Conservation (phyloP, 768 basidiomycete species). For the Calocera viscosa region DNA sequence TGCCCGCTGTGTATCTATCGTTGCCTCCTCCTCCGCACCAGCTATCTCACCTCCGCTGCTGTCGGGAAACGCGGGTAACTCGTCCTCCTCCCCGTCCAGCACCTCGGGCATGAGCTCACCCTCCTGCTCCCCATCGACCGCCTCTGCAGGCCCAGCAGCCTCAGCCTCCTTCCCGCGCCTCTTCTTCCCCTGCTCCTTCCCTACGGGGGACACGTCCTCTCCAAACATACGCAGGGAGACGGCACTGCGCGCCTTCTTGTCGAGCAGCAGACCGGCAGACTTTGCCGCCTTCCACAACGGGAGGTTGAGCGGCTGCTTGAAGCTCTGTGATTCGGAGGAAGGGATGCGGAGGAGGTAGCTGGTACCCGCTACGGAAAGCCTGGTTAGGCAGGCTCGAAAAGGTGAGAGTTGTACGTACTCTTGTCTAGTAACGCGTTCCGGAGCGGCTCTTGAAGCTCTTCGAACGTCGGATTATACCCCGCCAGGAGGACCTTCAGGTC, state of each 20-base stretch:
- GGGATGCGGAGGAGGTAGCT: constrained; percentile 62
- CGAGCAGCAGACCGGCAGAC: constrained; percentile 82
- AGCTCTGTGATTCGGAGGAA: constrained; percentile 44
- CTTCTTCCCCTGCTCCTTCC: constrained; percentile 1
- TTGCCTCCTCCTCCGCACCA: background rate
- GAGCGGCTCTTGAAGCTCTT: constrained; percentile 52
- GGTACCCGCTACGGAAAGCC: constrained; percentile 39
- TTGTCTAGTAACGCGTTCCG: constrained; percentile 38
- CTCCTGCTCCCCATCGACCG: constrained; percentile 11
- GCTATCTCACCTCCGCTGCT: background rate
- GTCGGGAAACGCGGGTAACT: background rate
- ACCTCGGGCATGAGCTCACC: constrained; percentile 7
- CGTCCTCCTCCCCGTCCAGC: constrained; percentile 17
- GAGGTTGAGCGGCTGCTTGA: constrained; percentile 71
- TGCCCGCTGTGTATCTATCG: constrained; percentile 25
- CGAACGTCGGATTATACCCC: constrained; percentile 66
- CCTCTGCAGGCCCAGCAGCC: constrained; percentile 15
- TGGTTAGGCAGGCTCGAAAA: background rate
- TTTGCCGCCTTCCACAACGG: constrained; percentile 91
- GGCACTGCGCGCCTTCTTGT: constrained; percentile 82
- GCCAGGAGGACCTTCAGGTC: constrained; percentile 56
- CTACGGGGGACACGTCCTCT: constrained; percentile 49
- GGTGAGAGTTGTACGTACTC: constrained; percentile 35
- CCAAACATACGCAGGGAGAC: constrained; percentile 77
- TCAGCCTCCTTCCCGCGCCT: constrained; percentile 14